These are phyloP conservation scores for Lodderomyces jiufengensis DNA, from an alignment of 1,139 yeast species.

Conservation along the genomic window DNA sequence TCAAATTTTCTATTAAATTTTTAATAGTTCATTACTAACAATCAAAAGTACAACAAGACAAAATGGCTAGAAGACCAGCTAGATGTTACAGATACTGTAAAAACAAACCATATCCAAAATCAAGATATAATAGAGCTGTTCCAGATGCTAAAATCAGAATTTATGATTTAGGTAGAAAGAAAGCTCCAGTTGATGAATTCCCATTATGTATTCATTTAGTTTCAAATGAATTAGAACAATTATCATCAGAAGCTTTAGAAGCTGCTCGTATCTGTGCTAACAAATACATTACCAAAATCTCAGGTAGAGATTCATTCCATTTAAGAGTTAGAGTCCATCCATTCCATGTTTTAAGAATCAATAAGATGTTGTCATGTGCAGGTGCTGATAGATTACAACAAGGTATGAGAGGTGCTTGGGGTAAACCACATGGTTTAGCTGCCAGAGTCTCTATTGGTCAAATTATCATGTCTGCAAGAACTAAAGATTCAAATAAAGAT, in stretches of 20 bases:
- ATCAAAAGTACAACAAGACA: constrained; percentile 30
- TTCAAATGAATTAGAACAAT: constrained; percentile 98
- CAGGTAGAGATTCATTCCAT: constrained; percentile 99
- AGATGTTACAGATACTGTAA: constrained; percentile 99
- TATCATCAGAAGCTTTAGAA: constrained; percentile 99
- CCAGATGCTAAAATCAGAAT: constrained; percentile 99
- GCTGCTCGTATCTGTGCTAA: constrained; percentile 99
- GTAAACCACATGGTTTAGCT: constrained; percentile 99
- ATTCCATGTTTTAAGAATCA: constrained; percentile 99
- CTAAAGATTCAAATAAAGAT: constrained; percentile 96
- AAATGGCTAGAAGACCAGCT: constrained; percentile 99
- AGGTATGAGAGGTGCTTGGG: constrained; percentile 99
- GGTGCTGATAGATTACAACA: constrained; percentile 99
- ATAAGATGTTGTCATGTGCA: constrained; percentile 99
- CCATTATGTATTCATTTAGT: constrained; percentile 99
- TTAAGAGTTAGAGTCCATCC: constrained; percentile 99
- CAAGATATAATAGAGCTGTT: constrained; percentile 99
- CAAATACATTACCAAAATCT: constrained; percentile 96
- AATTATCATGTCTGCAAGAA: constrained; percentile 96
- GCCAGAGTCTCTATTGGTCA: constrained; percentile 99
- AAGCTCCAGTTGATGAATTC: constrained; percentile 99
- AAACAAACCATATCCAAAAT: constrained; percentile 99
- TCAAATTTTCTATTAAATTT: too few relatives aligned
- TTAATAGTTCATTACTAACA: constrained; percentile 27
- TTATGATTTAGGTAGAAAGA: constrained; percentile 99